These are phyloP conservation scores for Petunia secreta DNA, from an alignment of 257 asterid genomes.

Conservation along the genomic window DNA sequence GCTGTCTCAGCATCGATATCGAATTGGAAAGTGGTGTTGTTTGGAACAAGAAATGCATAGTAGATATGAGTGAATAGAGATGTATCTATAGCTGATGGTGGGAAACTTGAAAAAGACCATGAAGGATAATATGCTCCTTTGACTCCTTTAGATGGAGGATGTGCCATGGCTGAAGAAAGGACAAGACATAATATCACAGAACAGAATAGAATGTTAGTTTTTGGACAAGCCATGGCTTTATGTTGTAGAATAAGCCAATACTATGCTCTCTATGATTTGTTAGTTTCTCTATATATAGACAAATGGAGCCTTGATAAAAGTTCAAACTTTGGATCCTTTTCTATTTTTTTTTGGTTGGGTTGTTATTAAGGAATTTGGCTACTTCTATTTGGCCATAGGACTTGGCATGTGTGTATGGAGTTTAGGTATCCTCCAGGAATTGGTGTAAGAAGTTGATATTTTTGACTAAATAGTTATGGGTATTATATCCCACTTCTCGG, in stretches of 20 bases:
- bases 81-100: constrained; percentile 61
- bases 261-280: neutral
- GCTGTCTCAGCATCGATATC: constrained; percentile 44
- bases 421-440: constrained; percentile 1
- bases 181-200: neutral
- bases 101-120: constrained; percentile 41
- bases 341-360: neutral
- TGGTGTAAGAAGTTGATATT: neutral
- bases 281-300: constrained; percentile 9
- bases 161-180: constrained; percentile 24
- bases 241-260: neutral
- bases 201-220: neutral
- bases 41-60: constrained; percentile 69
- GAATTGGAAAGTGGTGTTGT: constrained; percentile 51
- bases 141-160: constrained; percentile 34
- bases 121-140: constrained; percentile 77
- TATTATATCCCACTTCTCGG: neutral
- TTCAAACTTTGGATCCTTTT: neutral
- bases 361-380: constrained; percentile 2
- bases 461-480: constrained; percentile 5
- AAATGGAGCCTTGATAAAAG: constrained; percentile 16
- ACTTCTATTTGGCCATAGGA: neutral
- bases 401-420: constrained; percentile 25
- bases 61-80: constrained; percentile 61
- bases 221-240: constrained; percentile 9